These are phyloP conservation scores for Pseudonitzschia pungens DNA, from an alignment of 108 stramenopile genomes.

Conservation along the genomic window DNA sequence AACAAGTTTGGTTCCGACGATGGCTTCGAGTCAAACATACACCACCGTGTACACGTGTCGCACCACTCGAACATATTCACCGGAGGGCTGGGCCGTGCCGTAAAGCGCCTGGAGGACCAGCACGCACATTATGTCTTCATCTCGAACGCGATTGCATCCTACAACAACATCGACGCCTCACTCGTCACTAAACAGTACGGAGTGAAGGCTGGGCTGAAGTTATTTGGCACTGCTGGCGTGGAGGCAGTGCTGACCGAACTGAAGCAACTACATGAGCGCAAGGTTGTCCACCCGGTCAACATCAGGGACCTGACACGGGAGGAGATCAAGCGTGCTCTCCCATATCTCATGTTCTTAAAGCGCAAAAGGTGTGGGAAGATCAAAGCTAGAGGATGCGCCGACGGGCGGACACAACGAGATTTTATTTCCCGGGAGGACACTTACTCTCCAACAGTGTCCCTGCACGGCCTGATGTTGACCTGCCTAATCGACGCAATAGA, in stretches of 20 bases:
- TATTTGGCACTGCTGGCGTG: background rate
- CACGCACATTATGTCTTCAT: background rate
- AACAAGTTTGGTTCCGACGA: background rate
- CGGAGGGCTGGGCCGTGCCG: background rate
- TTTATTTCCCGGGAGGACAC: background rate
- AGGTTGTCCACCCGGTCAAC: background rate
- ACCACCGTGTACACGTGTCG: background rate
- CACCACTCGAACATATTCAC: background rate
- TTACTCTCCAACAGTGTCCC: background rate
- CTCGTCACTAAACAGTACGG: background rate
- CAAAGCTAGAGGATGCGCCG: background rate
- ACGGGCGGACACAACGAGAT: background rate
- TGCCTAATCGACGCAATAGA: constrained; percentile 41
- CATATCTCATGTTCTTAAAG: background rate
- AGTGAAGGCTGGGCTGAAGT: background rate
- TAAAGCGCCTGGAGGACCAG: background rate
- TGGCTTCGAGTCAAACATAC: background rate
- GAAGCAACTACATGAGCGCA: background rate
- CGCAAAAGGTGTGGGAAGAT: background rate
- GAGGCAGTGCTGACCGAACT: background rate
- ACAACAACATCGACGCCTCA: background rate
- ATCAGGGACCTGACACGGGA: background rate
- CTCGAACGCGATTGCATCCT: background rate
- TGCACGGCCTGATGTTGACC: background rate
- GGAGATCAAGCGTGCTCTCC: background rate